These are phyloP conservation scores for Cenchrus americanus DNA, from an alignment of 176 grass and related monocot species.

Conservation along the genomic window DNA sequence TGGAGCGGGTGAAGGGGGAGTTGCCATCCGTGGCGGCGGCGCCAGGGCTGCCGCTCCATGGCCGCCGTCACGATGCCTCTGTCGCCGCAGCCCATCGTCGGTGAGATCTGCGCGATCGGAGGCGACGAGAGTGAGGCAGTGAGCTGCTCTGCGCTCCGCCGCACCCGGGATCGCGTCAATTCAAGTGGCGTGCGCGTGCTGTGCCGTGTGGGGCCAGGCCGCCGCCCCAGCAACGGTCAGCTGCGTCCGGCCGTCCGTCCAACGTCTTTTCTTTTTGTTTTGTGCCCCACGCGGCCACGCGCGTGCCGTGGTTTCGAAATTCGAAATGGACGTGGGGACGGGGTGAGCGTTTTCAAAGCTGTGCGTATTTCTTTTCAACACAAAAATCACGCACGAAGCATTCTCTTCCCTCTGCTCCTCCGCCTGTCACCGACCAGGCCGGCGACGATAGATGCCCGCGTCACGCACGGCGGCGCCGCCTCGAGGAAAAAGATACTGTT, in stretches of 20 bases:
- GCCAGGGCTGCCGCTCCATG: constrained; percentile 24
- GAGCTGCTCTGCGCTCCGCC: background rate
- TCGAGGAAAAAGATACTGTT: too few relatives aligned
- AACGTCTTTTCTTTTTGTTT: constrained; percentile 3
- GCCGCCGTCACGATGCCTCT: constrained; percentile 14
- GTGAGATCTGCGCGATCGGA: constrained; percentile 29
- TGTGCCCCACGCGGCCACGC: background rate
- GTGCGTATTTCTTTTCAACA: too few relatives aligned
- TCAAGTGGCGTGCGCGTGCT: constrained; percentile 27
- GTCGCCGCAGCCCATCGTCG: constrained; percentile 25
- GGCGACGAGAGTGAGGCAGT: constrained; percentile 6
- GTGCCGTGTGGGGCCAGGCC: constrained; percentile 1
- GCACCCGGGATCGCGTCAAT: background rate
- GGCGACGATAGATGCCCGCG: too few relatives aligned
- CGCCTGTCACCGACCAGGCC: too few relatives aligned
- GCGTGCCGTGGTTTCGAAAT: constrained; percentile 34
- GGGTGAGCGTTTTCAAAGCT: background rate
- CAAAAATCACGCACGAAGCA: too few relatives aligned
- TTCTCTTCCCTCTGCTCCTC: too few relatives aligned
- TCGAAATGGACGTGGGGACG: constrained; percentile 6
- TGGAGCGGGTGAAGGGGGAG: constrained; percentile 89
- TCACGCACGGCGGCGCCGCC: too few relatives aligned
- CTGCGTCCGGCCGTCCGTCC: background rate
- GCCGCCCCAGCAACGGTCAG: constrained; percentile 42
- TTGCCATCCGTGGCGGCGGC: constrained; percentile 86